A percentile compares a stretch with the other conserved stretches of the same genome.
Evolutionary conservation across 2,329 filamentous ascomycete genomes (phyloP).

Genomic region (Paecilomyces sp.): DNA sequence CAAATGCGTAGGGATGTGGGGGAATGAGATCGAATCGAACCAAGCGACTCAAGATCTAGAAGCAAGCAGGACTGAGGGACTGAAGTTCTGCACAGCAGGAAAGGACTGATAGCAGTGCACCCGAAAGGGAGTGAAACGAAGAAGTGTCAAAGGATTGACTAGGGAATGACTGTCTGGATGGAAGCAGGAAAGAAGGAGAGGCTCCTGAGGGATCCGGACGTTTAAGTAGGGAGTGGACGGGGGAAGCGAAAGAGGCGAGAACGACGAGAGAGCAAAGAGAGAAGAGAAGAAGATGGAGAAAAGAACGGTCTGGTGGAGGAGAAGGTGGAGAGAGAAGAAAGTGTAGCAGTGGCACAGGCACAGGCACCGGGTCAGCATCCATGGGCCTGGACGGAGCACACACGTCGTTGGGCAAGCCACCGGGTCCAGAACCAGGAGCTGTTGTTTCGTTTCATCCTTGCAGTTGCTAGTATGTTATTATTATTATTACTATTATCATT

Average conservation of each 20-base stretch:
- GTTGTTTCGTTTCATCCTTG: background rate
- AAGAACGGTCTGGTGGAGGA: background rate
- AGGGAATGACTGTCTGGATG: background rate
- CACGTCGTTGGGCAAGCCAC: background rate
- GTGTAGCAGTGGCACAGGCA: background rate
- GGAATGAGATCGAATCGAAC: conserved; percentile 6
- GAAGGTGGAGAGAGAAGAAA: background rate
- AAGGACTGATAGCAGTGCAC: background rate
- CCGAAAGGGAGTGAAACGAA: background rate
- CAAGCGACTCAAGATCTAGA: conserved; percentile 5
- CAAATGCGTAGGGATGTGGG: conserved; percentile 1
- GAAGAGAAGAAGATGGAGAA: background rate
- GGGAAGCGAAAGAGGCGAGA: background rate
- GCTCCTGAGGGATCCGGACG: background rate
- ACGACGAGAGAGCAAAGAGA: background rate
- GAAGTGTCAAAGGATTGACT: background rate
- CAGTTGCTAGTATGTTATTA: background rate
- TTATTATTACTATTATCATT: background rate
- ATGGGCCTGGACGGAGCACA: background rate
- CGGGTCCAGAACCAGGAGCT: background rate
- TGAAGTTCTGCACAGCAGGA: conserved; percentile 10
- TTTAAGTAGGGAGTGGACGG: background rate
- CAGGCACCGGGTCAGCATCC: background rate
- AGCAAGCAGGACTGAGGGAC: conserved; percentile 3
- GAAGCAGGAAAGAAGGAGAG: background rate